Percentiles rank a stretch among this genome's conserved stretches.
Evolutionary conservation across 306 rosid genomes (phyloP).

Genomic region (Parietaria judaica): DNA sequence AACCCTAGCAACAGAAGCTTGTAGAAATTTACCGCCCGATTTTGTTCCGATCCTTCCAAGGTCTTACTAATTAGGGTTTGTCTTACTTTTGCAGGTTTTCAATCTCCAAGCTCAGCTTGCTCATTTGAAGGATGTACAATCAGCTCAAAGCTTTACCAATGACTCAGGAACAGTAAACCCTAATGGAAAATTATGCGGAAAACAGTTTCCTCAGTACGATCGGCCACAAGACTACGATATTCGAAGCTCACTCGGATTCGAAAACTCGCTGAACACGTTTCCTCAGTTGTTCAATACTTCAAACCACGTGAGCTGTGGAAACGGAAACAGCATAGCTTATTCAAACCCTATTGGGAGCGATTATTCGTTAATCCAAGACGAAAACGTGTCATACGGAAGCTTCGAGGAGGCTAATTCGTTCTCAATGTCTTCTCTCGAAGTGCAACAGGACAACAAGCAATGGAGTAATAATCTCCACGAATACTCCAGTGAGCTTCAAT

Average conservation of each 20-base stretch:
- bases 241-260: slow-evolving; percentile 43
- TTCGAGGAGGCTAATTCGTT: slow-evolving; percentile 50
- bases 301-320: slow-evolving; percentile 28
- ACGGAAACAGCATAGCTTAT: slow-evolving; percentile 18
- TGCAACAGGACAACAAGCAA: slow-evolving; percentile 37
- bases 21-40: background rate
- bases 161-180: slow-evolving; percentile 43
- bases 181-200: slow-evolving; percentile 39
- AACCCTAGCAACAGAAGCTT: background rate
- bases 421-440: slow-evolving; percentile 49
- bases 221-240: slow-evolving; percentile 46
- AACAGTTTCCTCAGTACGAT: slow-evolving; percentile 12
- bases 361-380: slow-evolving; percentile 35
- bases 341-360: slow-evolving; percentile 41
- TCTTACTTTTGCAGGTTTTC: slow-evolving; percentile 53
- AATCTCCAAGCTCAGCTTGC: slow-evolving; percentile 84
- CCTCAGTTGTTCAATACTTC: slow-evolving; percentile 29
- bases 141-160: slow-evolving; percentile 44
- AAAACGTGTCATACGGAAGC: slow-evolving; percentile 56
- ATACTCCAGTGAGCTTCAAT: slow-evolving; percentile 48
- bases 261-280: slow-evolving; percentile 26
- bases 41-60: background rate
- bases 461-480: slow-evolving; percentile 48
- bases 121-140: slow-evolving; percentile 61
- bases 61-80: background rate